Evolutionary conservation across 176 grass and related monocot genomes (phyloP).

Genomic region (Oryza glumipatula): DNA sequence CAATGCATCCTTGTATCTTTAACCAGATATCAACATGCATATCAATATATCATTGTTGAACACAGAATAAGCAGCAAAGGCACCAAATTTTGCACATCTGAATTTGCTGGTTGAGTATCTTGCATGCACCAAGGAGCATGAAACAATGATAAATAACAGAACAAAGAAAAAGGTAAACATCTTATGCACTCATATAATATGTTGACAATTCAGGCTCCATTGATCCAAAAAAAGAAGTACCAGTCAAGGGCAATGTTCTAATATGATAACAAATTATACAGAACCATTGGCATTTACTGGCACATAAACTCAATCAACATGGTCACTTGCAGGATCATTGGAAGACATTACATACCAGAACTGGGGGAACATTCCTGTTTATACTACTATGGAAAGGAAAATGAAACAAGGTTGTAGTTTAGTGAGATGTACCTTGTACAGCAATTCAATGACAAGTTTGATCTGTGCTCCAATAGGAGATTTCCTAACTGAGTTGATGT

Average conservation of each 20-base stretch:
- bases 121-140: too few species aligned
- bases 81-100: neutral
- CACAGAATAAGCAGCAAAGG: neutral
- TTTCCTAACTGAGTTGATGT: constrained; percentile 80
- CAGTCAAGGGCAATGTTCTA: too few species aligned
- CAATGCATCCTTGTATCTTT: neutral
- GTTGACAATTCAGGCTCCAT: neutral
- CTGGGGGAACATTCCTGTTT: neutral
- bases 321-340: neutral
- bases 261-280: neutral
- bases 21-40: neutral
- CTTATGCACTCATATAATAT: neutral
- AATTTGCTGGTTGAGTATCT: neutral
- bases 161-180: neutral
- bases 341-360: neutral
- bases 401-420: neutral
- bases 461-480: constrained; percentile 83
- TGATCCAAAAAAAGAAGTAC: neutral
- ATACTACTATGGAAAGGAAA: neutral
- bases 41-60: neutral
- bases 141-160: neutral
- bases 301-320: constrained; percentile 21
- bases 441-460: constrained; percentile 81
- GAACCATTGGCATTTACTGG: neutral
- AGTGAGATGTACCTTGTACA: constrained; percentile 62